These are phyloP conservation scores for Sphaerobolus stellatus DNA, from an alignment of 1,284 basidiomycete species.

Conservation along the genomic window DNA sequence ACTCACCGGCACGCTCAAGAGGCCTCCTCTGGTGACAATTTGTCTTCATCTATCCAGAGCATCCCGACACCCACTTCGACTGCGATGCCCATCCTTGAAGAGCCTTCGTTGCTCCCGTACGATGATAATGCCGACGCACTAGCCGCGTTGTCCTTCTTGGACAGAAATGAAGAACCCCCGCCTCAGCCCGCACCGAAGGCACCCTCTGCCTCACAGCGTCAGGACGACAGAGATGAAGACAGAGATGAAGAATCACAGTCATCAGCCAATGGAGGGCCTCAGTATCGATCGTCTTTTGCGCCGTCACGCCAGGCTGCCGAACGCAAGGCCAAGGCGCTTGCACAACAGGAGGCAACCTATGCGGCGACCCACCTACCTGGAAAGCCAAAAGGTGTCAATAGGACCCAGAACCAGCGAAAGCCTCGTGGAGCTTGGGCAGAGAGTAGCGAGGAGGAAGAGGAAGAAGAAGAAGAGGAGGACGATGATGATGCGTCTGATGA, in stretches of 20 bases:
- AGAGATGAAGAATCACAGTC: not conserved
- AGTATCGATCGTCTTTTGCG: conserved; percentile 79
- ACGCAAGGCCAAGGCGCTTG: conserved; percentile 78
- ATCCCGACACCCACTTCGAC: not conserved
- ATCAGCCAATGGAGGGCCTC: conserved; percentile 22
- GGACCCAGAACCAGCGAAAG: conserved; percentile 42
- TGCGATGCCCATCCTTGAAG: not conserved
- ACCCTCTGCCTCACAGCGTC: conserved; percentile 13
- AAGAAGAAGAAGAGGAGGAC: conserved; percentile 72
- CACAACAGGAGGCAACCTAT: conserved; percentile 75
- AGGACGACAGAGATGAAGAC: too few species aligned
- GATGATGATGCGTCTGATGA: conserved; percentile 77
- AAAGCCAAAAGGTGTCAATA: conserved; percentile 59
- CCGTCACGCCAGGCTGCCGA: conserved; percentile 78
- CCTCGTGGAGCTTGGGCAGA: conserved; percentile 62
- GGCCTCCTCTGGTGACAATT: not conserved
- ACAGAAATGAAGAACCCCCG: conserved; percentile 44
- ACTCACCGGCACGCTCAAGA: conserved; percentile 1
- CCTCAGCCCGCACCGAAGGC: conserved; percentile 17
- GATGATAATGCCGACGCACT: conserved; percentile 67
- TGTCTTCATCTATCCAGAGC: conserved; percentile 6
- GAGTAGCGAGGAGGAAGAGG: conserved; percentile 78
- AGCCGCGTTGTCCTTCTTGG: conserved; percentile 74
- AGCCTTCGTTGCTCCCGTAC: conserved; percentile 19
- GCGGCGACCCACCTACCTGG: conserved; percentile 74